A percentile compares a stretch with the other conserved stretches of the same genome.
Conservation (phyloP, 1,284 basidiomycete genomes). For the Gymnopus androsaceus region DNA sequence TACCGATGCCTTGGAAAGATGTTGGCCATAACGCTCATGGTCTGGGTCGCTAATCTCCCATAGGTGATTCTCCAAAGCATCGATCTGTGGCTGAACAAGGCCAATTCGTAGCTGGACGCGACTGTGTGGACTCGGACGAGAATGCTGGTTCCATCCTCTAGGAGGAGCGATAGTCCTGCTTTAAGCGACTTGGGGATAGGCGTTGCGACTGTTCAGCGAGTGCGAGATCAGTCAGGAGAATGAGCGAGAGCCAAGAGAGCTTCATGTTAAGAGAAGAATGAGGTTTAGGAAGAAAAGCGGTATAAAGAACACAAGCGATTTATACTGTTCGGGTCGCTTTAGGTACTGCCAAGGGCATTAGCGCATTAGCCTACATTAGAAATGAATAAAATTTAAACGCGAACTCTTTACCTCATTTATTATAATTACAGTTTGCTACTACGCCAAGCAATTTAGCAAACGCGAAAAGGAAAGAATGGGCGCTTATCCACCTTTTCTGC, state of each 20-base stretch:
- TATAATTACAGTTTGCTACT: too few relatives aligned
- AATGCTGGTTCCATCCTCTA: conserved; percentile 50
- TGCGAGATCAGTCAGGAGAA: background rate
- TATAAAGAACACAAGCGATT: background rate
- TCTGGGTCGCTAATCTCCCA: conserved; percentile 68
- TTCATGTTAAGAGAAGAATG: background rate
- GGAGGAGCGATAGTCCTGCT: conserved; percentile 47
- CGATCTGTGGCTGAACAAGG: conserved; percentile 66
- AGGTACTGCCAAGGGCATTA: too few relatives aligned
- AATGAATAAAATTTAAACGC: too few relatives aligned
- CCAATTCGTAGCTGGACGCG: conserved; percentile 61
- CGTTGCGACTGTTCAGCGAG: background rate
- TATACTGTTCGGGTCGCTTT: too few relatives aligned
- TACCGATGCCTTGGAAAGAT: conserved; percentile 67
- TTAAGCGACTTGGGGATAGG: conserved; percentile 26
- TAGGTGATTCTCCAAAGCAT: conserved; percentile 58
- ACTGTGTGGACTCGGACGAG: conserved; percentile 47
- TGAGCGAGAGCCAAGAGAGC: background rate
- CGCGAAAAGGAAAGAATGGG: too few relatives aligned
- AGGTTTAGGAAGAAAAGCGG: background rate
- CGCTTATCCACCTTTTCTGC: too few relatives aligned
- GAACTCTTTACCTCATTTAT: too few relatives aligned
- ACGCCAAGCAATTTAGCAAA: too few relatives aligned
- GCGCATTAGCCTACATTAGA: too few relatives aligned
- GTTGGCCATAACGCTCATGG: conserved; percentile 64